Evolutionary conservation across 495 filamentous ascomycete species (phyloP).

Genomic region (Xylaria acuta): DNA sequence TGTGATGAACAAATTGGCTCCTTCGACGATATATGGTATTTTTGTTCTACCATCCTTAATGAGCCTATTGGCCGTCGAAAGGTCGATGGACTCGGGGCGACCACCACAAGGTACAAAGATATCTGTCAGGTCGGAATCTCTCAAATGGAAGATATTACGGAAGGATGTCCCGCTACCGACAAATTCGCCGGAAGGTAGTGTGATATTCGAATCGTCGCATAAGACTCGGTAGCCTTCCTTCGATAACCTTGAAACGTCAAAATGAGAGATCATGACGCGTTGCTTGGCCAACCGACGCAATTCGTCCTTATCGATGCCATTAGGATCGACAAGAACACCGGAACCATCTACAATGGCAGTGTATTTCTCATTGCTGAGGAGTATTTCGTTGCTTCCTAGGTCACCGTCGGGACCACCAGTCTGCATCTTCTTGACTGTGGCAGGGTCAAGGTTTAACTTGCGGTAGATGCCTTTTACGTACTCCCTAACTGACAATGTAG

Average conservation of each 20-base stretch:
- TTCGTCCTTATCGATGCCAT: constrained; percentile 85
- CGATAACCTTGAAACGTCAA: constrained; percentile 85
- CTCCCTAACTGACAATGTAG: constrained; percentile 92
- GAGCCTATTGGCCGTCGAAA: constrained; percentile 81
- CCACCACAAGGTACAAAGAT: constrained; percentile 96
- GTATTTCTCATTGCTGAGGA: constrained; percentile 95
- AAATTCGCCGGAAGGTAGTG: constrained; percentile 82
- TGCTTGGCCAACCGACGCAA: constrained; percentile 83
- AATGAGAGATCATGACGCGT: constrained; percentile 88
- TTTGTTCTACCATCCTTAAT: constrained; percentile 82
- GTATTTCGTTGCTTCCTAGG: constrained; percentile 95
- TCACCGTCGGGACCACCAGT: constrained; percentile 97
- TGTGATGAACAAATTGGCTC: constrained; percentile 97
- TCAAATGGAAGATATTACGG: constrained; percentile 96
- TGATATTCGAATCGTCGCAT: constrained; percentile 87
- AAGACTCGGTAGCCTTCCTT: constrained; percentile 89
- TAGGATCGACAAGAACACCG: constrained; percentile 91
- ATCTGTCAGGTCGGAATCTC: constrained; percentile 76
- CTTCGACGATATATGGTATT: constrained; percentile 95
- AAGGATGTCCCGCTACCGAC: constrained; percentile 92
- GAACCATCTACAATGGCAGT: constrained; percentile 91
- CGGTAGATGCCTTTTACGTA: constrained; percentile 96
- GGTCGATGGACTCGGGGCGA: constrained; percentile 94
- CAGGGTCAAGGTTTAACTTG: constrained; percentile 86
- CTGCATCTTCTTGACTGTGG: constrained; percentile 87